These are phyloP conservation scores for Ulmus americana DNA, from an alignment of 331 rosid species.

Conservation along the genomic window DNA sequence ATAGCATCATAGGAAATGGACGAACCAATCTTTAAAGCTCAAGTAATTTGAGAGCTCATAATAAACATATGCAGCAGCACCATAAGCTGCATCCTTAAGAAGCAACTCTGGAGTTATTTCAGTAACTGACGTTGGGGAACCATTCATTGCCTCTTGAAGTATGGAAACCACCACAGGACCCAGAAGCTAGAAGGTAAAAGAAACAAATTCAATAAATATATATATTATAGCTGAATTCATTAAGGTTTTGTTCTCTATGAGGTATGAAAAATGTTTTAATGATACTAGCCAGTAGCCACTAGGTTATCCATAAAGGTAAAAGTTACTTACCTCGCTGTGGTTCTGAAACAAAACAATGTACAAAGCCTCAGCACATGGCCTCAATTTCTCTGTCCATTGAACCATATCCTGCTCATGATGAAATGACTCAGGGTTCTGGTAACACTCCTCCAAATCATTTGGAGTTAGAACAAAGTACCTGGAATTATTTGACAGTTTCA, in stretches of 20 bases:
- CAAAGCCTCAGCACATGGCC: constrained; percentile 96
- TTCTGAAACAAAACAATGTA: constrained; percentile 90
- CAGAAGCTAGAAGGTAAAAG: constrained; percentile 52
- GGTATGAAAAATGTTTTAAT: no score
- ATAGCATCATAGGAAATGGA: constrained; percentile 12
- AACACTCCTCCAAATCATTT: constrained; percentile 90
- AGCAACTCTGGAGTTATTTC: constrained; percentile 84
- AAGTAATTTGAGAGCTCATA: constrained; percentile 92
- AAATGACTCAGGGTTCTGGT: constrained; percentile 73
- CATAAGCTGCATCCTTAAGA: constrained; percentile 95
- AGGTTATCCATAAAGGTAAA: constrained; percentile 14
- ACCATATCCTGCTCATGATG: constrained; percentile 99
- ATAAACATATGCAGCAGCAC: constrained; percentile 96
- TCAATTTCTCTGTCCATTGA: constrained; percentile 94
- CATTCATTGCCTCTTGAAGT: constrained; percentile 83
- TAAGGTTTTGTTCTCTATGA: background rate
- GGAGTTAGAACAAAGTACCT: constrained; percentile 87
- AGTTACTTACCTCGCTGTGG: constrained; percentile 70
- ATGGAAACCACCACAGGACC: constrained; percentile 93
- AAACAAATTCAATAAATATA: constrained; percentile 21
- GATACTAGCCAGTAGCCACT: background rate
- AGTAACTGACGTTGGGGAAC: constrained; percentile 67
- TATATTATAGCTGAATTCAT: constrained; percentile 16
- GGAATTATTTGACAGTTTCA: constrained; percentile 27
- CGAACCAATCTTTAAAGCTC: constrained; percentile 87